phyloP scores from a whole-genome alignment of 2,329 filamentous ascomycete genomes.

The Mariannaea sp. region DNA sequence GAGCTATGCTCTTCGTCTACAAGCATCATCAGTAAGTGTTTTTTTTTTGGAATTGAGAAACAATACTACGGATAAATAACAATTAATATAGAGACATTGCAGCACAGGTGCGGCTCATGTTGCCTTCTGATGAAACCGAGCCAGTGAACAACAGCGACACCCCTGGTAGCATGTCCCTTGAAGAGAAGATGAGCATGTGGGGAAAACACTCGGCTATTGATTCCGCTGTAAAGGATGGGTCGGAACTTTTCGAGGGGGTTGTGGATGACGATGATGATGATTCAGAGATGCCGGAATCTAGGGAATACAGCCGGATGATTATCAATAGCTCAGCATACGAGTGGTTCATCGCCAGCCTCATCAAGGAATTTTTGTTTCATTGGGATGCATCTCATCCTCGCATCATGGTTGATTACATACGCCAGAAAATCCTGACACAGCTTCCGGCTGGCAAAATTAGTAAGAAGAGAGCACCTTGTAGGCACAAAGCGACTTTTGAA shows the following conservation, averaged over 20 bases:
- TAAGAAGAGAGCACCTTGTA: background rate
- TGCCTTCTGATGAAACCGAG: background rate
- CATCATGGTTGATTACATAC: background rate
- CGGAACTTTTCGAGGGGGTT: background rate
- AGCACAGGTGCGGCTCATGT: background rate
- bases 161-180: background rate
- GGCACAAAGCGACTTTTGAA: background rate
- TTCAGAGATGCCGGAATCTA: background rate
- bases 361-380: background rate
- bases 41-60: background rate
- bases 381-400: background rate
- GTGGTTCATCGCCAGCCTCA: background rate
- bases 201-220: background rate
- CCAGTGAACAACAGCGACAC: background rate
- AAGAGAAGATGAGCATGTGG: background rate
- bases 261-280: background rate
- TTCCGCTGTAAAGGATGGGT: background rate
- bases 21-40: background rate
- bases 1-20: conserved; percentile 1
- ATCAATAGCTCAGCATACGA: background rate
- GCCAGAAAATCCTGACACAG: background rate
- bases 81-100: background rate
- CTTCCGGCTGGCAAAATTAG: background rate
- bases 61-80: too few relatives aligned
- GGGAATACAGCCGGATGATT: background rate